phyloP scores from a whole-genome alignment of 768 basidiomycete genomes.

The Mrakia gelida region DNA sequence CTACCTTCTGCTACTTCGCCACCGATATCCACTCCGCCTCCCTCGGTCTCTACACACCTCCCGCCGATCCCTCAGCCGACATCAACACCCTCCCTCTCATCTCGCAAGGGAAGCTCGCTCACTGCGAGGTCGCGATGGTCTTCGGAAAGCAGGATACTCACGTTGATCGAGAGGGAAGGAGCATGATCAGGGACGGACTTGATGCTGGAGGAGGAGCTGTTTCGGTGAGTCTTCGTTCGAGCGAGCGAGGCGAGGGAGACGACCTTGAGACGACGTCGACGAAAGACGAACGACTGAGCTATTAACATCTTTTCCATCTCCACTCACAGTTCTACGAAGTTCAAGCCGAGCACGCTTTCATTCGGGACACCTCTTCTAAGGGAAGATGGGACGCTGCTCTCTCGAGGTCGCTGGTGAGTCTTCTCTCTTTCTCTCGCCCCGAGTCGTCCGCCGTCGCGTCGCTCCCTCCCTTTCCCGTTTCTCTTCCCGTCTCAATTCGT shows the following conservation, averaged over 20 bases:
- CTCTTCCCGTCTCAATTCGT: background rate
- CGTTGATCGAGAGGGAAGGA: constrained; percentile 79
- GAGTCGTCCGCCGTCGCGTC: background rate
- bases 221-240: constrained; percentile 54
- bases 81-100: constrained; percentile 52
- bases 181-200: constrained; percentile 72
- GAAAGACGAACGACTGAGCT: background rate
- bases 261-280: background rate
- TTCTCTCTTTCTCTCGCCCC: constrained; percentile 47
- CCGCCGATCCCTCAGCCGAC: constrained; percentile 70
- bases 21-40: constrained; percentile 78
- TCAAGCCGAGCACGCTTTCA: constrained; percentile 95
- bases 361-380: constrained; percentile 55
- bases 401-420: constrained; percentile 68
- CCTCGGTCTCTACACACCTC: constrained; percentile 52
- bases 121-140: constrained; percentile 88
- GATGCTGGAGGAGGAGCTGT: constrained; percentile 71
- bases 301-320: background rate
- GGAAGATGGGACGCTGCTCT: constrained; percentile 95
- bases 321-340: constrained; percentile 76
- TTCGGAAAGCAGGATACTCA: constrained; percentile 98
- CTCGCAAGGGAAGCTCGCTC: constrained; percentile 70
- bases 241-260: background rate
- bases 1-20: constrained; percentile 89
- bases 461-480: background rate